Evolutionary conservation across 345 rosid species (phyloP).

Genomic region (Populus alba): DNA sequence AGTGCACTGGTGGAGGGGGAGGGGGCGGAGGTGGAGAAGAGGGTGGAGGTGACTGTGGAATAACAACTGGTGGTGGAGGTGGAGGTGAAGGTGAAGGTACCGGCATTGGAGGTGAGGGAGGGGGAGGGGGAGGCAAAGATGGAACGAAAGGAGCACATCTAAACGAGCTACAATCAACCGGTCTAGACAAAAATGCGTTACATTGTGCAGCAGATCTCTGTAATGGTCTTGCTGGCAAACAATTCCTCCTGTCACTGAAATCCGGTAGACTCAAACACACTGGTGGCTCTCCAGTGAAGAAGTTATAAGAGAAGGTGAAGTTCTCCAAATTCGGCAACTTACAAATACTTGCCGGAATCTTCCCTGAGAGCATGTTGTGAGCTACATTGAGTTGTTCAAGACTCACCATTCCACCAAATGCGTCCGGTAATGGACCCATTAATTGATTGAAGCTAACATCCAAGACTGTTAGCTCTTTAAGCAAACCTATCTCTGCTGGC

Average conservation of each 20-base stretch:
- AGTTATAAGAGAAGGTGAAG: constrained; percentile 24
- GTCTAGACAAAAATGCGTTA: constrained; percentile 52
- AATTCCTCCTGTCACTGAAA: constrained; percentile 17
- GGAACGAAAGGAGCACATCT: constrained; percentile 66
- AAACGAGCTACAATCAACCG: constrained; percentile 66
- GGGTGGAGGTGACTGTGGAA: constrained; percentile 24
- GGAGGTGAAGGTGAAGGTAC: constrained; percentile 16
- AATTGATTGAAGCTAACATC: constrained; percentile 23
- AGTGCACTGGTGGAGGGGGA: neutral
- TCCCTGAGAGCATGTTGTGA: constrained; percentile 19
- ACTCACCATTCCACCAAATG: constrained; percentile 10
- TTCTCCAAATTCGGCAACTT: constrained; percentile 23
- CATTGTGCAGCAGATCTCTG: constrained; percentile 45
- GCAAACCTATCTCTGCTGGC: constrained; percentile 26
- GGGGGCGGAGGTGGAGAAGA: constrained; percentile 14
- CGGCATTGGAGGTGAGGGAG: constrained; percentile 55
- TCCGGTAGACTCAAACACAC: constrained; percentile 15
- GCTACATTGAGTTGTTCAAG: constrained; percentile 27
- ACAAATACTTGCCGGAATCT: constrained; percentile 26
- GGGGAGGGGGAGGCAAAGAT: constrained; percentile 55
- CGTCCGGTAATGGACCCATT: constrained; percentile 20
- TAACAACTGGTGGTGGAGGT: constrained; percentile 31
- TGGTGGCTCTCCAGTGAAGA: constrained; percentile 27
- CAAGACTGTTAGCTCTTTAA: constrained; percentile 22
- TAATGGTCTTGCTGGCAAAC: constrained; percentile 7